Base-by-base conservation (phyloP, 1,139 yeast species). In the Pichia sp. region DNA sequence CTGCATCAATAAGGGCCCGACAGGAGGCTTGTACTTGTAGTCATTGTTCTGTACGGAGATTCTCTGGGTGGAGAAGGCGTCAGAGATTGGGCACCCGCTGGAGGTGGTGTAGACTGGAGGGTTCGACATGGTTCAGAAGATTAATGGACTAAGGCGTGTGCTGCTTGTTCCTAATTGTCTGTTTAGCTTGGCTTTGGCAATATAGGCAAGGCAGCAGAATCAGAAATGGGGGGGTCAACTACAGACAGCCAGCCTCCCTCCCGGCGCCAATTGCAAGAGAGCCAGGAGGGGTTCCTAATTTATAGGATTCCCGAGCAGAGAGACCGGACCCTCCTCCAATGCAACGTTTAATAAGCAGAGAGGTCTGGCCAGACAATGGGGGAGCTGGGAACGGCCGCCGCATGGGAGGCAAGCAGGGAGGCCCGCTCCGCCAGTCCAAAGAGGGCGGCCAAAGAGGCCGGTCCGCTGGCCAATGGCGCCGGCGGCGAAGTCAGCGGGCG, bases 1-100 rank as follows among this genome's bases (percentile, higher is more conserved):
- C 72, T 88, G 95, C 63, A 88, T 71, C 58, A 87, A 76, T 63
- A 87, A 74, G 36, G 95, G 92, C 59, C 95, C 92, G 61, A 80
- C 82, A 58, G 85, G 76, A 20, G 70, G 65, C 5, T 64, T 60
- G 52, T 66, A 60, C 7, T 57, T 42, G 54, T 60, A 63, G 17
- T 67, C 70, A 10, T 53, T 54, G 38, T 61, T 62, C 42, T 63
- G 54, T 33, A 66, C 60, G 2, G 71, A 53, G 41, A 69, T 64
- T 61, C 73, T 67, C 54, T 69, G 71, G 1, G 72, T 64, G 9
- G 71, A 63, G 54, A 69, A 70, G 3, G 72, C 60, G 51, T 69
- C 71, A 3, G 67, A 60, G 17, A 69, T 63, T 0, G 73, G 73
- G 54, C 70, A 66, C 12, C 73, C 73, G 52, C 60, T 70, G n/a